Evolutionary conservation across 495 filamentous ascomycete species (phyloP).

Genomic region (Penicillium taxi): DNA sequence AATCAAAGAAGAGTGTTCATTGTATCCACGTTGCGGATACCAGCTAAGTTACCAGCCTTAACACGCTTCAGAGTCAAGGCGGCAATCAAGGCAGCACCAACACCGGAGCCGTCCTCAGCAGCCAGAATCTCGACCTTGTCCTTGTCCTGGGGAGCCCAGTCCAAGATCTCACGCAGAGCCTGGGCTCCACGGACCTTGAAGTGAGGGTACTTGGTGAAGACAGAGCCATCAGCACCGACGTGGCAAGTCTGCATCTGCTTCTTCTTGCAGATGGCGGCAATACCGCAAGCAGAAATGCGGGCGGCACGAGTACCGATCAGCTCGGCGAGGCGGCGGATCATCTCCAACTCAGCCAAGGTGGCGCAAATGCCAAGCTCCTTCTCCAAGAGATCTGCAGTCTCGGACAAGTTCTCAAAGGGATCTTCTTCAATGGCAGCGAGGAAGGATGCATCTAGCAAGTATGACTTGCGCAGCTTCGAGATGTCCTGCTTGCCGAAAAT

Average conservation of each 20-base stretch:
- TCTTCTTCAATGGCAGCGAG: slow-evolving; percentile 94
- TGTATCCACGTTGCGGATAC: slow-evolving; percentile 63
- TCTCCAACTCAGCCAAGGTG: slow-evolving; percentile 69
- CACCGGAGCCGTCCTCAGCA: slow-evolving; percentile 90
- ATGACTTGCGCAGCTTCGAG: slow-evolving; percentile 67
- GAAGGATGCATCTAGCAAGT: slow-evolving; percentile 86
- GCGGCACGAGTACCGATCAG: slow-evolving; percentile 91
- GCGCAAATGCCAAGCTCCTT: slow-evolving; percentile 59
- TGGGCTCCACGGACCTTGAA: slow-evolving; percentile 87
- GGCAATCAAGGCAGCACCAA: slow-evolving; percentile 92
- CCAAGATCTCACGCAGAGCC: slow-evolving; percentile 87
- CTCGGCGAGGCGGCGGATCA: slow-evolving; percentile 80
- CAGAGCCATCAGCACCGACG: slow-evolving; percentile 89
- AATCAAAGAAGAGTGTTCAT: slow-evolving; percentile 37
- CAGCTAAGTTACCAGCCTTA: slow-evolving; percentile 66
- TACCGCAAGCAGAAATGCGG: slow-evolving; percentile 85
- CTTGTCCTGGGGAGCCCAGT: slow-evolving; percentile 71
- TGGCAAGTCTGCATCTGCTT: slow-evolving; percentile 82
- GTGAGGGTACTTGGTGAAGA: slow-evolving; percentile 98
- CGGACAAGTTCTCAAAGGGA: slow-evolving; percentile 85
- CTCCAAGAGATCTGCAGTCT: slow-evolving; percentile 74
- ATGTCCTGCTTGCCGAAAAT: slow-evolving; percentile 84
- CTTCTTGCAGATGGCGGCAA: slow-evolving; percentile 93
- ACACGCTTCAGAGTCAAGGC: slow-evolving; percentile 85
- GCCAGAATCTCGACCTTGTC: slow-evolving; percentile 81